Conservation (phyloP, 345 rosid genomes). For the Arabis alpina region DNA sequence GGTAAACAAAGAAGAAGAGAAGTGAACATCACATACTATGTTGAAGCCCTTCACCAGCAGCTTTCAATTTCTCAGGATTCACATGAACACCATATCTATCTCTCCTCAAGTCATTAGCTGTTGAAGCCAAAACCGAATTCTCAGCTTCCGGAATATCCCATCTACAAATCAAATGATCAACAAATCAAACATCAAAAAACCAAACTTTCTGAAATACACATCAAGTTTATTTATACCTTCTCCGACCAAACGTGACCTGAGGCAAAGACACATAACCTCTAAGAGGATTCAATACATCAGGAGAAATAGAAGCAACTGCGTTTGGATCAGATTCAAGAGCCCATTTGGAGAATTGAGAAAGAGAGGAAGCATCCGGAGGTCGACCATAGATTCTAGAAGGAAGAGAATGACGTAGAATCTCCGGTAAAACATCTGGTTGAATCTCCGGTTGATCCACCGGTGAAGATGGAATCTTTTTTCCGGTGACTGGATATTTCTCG, state of each 20-base stretch:
- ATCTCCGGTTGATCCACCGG: slow-evolving; percentile 36
- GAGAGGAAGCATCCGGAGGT: slow-evolving; percentile 62
- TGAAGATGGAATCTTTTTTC: slow-evolving; percentile 41
- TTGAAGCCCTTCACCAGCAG: slow-evolving; percentile 85
- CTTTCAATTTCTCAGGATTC: slow-evolving; percentile 77
- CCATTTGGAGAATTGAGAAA: slow-evolving; percentile 80
- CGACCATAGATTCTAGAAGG: slow-evolving; percentile 62
- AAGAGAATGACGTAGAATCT: slow-evolving; percentile 83
- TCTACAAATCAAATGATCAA: slow-evolving; percentile 46
- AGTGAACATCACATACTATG: slow-evolving; percentile 48
- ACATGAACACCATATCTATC: slow-evolving; percentile 56
- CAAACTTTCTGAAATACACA: neutral
- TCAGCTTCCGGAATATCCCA: slow-evolving; percentile 71
- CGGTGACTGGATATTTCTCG: slow-evolving; percentile 54
- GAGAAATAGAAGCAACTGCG: slow-evolving; percentile 43
- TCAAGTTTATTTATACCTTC: slow-evolving; percentile 54
- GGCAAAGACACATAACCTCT: slow-evolving; percentile 81
- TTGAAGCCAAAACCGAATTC: slow-evolving; percentile 59
- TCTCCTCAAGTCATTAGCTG: slow-evolving; percentile 76
- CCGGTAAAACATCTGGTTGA: slow-evolving; percentile 83
- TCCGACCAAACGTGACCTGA: slow-evolving; percentile 90
- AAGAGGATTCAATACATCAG: slow-evolving; percentile 80
- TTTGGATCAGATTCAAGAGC: slow-evolving; percentile 49
- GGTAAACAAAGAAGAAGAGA: slow-evolving; percentile 2
- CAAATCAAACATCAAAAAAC: neutral